A percentile compares a stretch with the other conserved stretches of the same genome.
phyloP scores from a whole-genome alignment of 768 basidiomycete species.

The Russula sp. region DNA sequence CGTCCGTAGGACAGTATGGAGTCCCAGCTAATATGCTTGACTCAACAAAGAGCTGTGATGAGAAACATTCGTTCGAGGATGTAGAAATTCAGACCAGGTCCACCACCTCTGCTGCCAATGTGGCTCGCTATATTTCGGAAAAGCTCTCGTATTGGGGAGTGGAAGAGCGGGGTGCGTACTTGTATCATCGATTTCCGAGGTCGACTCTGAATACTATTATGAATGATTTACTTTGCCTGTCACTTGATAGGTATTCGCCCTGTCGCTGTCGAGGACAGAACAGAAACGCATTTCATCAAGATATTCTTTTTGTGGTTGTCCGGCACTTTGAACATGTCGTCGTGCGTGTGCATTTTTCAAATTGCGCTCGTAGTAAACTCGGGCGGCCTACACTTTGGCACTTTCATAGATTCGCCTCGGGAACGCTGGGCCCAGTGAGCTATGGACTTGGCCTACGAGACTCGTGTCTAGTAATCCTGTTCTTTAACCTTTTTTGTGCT shows the following conservation, averaged over 20 bases:
- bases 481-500: constrained; percentile 47
- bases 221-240: not conserved
- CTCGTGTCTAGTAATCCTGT: constrained; percentile 45
- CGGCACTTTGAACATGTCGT: constrained; percentile 41
- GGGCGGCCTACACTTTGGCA: not conserved
- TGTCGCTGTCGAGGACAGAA: constrained; percentile 36
- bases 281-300: constrained; percentile 42
- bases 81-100: not conserved
- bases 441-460: constrained; percentile 46
- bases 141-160: constrained; percentile 25
- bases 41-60: not conserved
- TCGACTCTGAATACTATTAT: too few species aligned
- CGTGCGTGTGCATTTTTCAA: constrained; percentile 32
- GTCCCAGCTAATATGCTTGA: not conserved
- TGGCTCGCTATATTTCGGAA: too few species aligned
- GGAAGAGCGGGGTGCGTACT: constrained; percentile 37
- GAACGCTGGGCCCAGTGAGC: constrained; percentile 45
- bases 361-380: not conserved
- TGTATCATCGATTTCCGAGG: not conserved
- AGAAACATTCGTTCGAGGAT: not conserved
- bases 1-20: too few species aligned
- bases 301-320: constrained; percentile 45
- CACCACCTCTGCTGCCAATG: too few species aligned
- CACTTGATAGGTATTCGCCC: constrained; percentile 38
- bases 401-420: constrained; percentile 44